These are phyloP conservation scores for Xanthoparmelia taractica DNA, from an alignment of 495 filamentous ascomycete species.

Conservation along the genomic window DNA sequence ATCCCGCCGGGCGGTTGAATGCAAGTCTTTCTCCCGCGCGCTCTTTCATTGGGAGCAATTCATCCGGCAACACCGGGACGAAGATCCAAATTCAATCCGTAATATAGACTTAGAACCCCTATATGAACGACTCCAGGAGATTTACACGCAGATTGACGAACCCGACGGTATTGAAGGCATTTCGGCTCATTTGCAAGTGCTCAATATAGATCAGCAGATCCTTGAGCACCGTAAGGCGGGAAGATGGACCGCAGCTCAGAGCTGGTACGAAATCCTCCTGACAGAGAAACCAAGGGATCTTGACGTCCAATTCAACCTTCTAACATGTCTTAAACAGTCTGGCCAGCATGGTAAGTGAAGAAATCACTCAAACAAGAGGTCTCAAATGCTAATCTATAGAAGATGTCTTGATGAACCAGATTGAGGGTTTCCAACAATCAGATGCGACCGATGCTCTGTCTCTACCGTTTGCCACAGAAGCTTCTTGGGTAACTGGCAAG, in stretches of 20 bases:
- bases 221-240: conserved; percentile 86
- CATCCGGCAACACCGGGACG: conserved; percentile 53
- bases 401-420: conserved; percentile 79
- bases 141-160: conserved; percentile 95
- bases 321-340: conserved; percentile 85
- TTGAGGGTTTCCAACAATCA: conserved; percentile 63
- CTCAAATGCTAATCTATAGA: conserved; percentile 16
- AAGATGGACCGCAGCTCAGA: conserved; percentile 96
- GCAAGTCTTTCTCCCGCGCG: conserved; percentile 84
- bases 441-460: conserved; percentile 47
- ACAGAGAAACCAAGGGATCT: conserved; percentile 67
- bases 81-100: conserved; percentile 33
- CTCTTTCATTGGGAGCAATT: conserved; percentile 92
- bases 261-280: conserved; percentile 89
- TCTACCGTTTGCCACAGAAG: conserved; percentile 76
- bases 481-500: conserved; percentile 78
- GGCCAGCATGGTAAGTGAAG: conserved; percentile 67
- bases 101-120: conserved; percentile 47
- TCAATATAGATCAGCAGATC: conserved; percentile 86
- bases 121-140: conserved; percentile 74
- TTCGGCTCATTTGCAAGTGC: conserved; percentile 68
- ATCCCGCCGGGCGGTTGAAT: conserved; percentile 77
- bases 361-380: not conserved
- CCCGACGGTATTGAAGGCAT: conserved; percentile 95
- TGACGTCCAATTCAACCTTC: conserved; percentile 71